Conservation (phyloP, 345 rosid species). For the Ceriops zippeliana region DNA sequence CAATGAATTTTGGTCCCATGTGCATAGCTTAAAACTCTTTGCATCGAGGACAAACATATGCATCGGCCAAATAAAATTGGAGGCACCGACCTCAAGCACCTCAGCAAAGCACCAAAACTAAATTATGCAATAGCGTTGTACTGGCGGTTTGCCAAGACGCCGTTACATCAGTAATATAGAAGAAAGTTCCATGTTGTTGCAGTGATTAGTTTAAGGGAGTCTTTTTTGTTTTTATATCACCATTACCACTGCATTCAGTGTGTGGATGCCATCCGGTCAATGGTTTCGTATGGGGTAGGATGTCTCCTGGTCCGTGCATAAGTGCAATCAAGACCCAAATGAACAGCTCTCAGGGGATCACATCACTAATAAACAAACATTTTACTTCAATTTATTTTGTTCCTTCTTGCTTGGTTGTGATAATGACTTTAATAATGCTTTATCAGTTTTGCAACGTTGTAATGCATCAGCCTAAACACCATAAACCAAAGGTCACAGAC, state of each 20-base stretch:
- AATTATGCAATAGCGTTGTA: background rate
- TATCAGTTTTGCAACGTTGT: background rate
- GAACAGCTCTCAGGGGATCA: slow-evolving; percentile 12
- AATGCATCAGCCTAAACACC: too few species aligned
- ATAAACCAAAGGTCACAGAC: too few species aligned
- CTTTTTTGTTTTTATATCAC: background rate
- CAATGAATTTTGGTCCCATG: slow-evolving; percentile 5
- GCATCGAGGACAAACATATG: slow-evolving; percentile 4
- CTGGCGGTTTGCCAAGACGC: slow-evolving; percentile 5
- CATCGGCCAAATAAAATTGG: slow-evolving; percentile 13
- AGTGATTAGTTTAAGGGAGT: background rate
- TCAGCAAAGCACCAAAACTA: background rate
- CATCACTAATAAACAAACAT: background rate
- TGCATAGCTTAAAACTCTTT: slow-evolving; percentile 3
- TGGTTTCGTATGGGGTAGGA: slow-evolving; percentile 23
- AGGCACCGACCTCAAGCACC: slow-evolving; percentile 25
- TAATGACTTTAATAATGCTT: too few species aligned
- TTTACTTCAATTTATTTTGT: background rate
- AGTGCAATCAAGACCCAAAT: slow-evolving; percentile 19
- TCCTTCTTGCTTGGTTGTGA: too few species aligned
- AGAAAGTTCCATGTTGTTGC: slow-evolving; percentile 16
- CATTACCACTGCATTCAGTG: slow-evolving; percentile 26
- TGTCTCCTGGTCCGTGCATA: slow-evolving; percentile 28
- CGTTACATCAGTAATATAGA: slow-evolving; percentile 9
- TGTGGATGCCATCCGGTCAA: slow-evolving; percentile 22